Evolutionary conservation across 2,329 filamentous ascomycete genomes (phyloP).

Genomic region (Ophiostoma quercus): DNA sequence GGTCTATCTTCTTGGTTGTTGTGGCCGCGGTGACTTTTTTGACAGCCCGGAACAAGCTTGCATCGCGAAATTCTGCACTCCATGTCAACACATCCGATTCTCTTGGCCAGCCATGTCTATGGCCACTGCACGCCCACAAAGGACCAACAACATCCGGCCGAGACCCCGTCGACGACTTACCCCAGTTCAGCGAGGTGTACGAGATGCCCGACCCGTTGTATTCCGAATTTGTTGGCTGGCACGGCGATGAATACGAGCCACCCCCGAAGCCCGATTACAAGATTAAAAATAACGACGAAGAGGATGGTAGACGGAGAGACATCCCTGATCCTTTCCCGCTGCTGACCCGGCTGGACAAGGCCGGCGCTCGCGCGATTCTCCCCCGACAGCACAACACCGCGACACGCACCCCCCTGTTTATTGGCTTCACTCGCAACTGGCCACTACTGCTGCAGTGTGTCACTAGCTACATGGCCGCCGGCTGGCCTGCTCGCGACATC

Average conservation of each 20-base stretch:
- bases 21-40: background rate
- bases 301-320: background rate
- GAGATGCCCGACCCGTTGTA: background rate
- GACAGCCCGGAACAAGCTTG: background rate
- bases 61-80: background rate
- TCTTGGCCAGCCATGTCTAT: background rate
- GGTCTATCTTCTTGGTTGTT: background rate
- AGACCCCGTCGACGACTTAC: background rate
- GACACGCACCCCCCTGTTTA: conserved; percentile 44
- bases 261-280: background rate
- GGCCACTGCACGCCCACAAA: background rate
- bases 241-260: background rate
- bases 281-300: background rate
- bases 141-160: background rate
- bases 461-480: conserved; percentile 53
- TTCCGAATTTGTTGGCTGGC: background rate
- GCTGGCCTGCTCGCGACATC: conserved; percentile 54
- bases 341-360: conserved; percentile 34
- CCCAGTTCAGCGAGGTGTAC: background rate
- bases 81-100: background rate
- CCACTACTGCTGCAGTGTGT: conserved; percentile 52
- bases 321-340: conserved; percentile 44
- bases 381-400: conserved; percentile 37
- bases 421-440: conserved; percentile 56
- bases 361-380: conserved; percentile 43